phyloP scores from a whole-genome alignment of 768 basidiomycete species.

The Podaxis sp. region DNA sequence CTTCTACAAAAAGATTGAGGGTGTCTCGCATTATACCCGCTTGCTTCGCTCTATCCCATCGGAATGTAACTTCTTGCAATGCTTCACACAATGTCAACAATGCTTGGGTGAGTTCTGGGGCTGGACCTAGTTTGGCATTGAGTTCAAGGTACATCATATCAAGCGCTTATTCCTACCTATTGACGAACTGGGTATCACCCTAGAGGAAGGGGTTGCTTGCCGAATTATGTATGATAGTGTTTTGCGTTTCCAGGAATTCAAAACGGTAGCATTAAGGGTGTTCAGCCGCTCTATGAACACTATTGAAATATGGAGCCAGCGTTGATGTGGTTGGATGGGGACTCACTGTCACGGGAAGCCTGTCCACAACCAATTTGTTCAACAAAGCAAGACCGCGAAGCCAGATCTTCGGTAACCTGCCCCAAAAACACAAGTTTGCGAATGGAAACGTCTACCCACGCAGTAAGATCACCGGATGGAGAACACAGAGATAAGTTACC shows the following conservation, averaged over 20 bases:
- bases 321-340: neutral
- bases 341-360: constrained; percentile 22
- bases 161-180: neutral
- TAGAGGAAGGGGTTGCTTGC: neutral
- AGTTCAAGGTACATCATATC: neutral
- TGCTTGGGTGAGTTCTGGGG: constrained; percentile 49
- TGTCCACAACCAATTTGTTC: constrained; percentile 38
- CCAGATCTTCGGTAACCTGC: constrained; percentile 45
- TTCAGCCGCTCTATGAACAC: constrained; percentile 1
- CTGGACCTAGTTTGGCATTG: constrained; percentile 31
- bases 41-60: constrained; percentile 2
- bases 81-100: constrained; percentile 49
- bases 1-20: constrained; percentile 33
- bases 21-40: constrained; percentile 30
- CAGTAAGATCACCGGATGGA: constrained; percentile 14
- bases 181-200: neutral
- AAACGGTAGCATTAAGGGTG: neutral
- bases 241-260: constrained; percentile 1
- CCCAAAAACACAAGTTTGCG: constrained; percentile 42
- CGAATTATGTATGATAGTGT: neutral
- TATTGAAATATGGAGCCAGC: neutral
- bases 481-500: constrained; percentile 23
- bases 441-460: constrained; percentile 12
- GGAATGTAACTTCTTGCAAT: constrained; percentile 44
- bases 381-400: constrained; percentile 38